Conservation (phyloP, 768 basidiomycete genomes). For the Erythrobasidium yunnanense region DNA sequence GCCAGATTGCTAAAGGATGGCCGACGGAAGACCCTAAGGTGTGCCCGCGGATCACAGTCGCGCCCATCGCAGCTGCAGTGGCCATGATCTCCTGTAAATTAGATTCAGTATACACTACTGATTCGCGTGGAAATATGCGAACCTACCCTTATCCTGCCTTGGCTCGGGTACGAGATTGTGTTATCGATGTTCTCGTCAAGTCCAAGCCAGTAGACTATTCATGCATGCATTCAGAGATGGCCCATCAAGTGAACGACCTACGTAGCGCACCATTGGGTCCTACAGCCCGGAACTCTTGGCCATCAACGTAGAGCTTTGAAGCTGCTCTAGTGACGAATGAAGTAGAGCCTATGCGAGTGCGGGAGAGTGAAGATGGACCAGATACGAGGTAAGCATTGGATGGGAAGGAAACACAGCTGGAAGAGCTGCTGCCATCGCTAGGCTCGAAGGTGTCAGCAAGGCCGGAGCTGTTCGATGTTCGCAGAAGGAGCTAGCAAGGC, state of each 20-base stretch:
- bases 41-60: constrained; percentile 38
- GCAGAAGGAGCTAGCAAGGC: no score
- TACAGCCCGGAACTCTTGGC: constrained; percentile 28
- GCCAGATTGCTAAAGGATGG: constrained; percentile 39
- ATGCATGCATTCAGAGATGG: no score
- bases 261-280: constrained; percentile 36
- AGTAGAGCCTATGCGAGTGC: neutral
- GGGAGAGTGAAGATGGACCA: no score
- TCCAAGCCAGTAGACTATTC: constrained; percentile 36
- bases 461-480: no score
- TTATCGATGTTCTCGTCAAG: constrained; percentile 37
- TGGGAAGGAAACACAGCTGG: constrained; percentile 21
- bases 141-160: constrained; percentile 8
- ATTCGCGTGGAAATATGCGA: neutral
- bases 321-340: constrained; percentile 31
- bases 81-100: constrained; percentile 36
- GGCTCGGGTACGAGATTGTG: constrained; percentile 29
- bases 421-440: no score
- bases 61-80: constrained; percentile 36
- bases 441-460: neutral
- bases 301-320: constrained; percentile 28
- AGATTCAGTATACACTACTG: neutral
- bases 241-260: no score
- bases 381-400: neutral
- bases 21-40: constrained; percentile 41